A percentile compares a stretch with the other conserved stretches of the same genome.
Conservation (phyloP, 768 basidiomycete species). For the Pleurotus salmoneostramineus region DNA sequence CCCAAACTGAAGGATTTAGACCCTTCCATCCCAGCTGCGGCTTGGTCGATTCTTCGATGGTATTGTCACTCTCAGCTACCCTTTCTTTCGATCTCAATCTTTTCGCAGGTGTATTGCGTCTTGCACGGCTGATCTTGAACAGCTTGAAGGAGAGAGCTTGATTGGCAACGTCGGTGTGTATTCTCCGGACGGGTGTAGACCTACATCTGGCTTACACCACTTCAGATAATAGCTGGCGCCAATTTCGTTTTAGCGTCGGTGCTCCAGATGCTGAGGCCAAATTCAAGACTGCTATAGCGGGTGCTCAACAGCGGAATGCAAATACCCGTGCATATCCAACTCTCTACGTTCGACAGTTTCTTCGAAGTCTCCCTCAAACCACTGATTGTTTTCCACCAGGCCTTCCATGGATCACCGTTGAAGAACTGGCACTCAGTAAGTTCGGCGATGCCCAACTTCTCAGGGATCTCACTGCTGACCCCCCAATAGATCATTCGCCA, state of each 20-base stretch:
- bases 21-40: constrained; percentile 45
- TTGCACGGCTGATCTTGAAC: constrained; percentile 68
- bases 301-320: constrained; percentile 28
- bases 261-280: constrained; percentile 70
- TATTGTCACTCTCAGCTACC: constrained; percentile 15
- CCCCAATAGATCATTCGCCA: constrained; percentile 59
- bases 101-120: constrained; percentile 62
- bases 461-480: neutral
- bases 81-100: neutral
- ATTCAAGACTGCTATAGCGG: constrained; percentile 41
- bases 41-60: constrained; percentile 68
- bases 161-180: constrained; percentile 49
- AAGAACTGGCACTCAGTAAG: constrained; percentile 68
- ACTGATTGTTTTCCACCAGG: constrained; percentile 27
- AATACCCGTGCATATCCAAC: constrained; percentile 45
- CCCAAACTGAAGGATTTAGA: constrained; percentile 52
- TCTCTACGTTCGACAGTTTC: constrained; percentile 31
- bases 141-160: constrained; percentile 50
- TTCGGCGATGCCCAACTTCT: neutral
- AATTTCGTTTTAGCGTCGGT: constrained; percentile 70
- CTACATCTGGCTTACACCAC: neutral
- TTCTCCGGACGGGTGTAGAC: neutral
- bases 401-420: constrained; percentile 64
- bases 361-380: neutral
- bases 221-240: constrained; percentile 46